phyloP scores from a whole-genome alignment of 768 basidiomycete genomes.

The Rossbeevera mucosa region DNA sequence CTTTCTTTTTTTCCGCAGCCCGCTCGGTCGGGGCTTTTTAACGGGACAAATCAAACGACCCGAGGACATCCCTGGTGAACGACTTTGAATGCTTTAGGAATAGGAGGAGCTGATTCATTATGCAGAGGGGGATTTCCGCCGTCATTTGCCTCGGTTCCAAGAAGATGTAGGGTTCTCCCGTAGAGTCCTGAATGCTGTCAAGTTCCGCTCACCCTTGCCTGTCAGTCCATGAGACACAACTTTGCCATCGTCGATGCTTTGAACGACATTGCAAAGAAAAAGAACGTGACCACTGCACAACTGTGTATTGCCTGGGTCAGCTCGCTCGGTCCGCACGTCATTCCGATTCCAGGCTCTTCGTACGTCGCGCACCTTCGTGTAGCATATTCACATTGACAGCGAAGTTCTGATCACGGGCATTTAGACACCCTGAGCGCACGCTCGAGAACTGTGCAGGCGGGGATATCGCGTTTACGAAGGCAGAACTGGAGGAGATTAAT shows the following conservation, averaged over 20 bases:
- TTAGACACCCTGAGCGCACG: slow-evolving; percentile 33
- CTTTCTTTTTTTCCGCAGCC: not conserved
- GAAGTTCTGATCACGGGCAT: too few species aligned
- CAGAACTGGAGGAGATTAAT: slow-evolving; percentile 39
- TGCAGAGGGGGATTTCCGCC: slow-evolving; percentile 1
- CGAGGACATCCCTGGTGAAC: not conserved
- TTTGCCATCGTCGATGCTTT: not conserved
- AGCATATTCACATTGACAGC: too few species aligned
- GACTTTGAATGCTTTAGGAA: not conserved
- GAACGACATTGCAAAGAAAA: not conserved
- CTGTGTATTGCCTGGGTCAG: slow-evolving; percentile 42
- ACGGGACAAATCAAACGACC: not conserved
- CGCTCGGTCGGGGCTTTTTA: slow-evolving; percentile 15
- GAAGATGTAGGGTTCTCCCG: slow-evolving; percentile 37
- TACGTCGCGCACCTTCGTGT: not conserved
- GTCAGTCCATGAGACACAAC: slow-evolving; percentile 16
- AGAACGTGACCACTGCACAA: slow-evolving; percentile 39
- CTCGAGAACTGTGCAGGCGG: slow-evolving; percentile 42
- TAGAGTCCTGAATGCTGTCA: slow-evolving; percentile 30
- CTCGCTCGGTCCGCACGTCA: slow-evolving; percentile 26
- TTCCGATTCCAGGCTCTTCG: not conserved
- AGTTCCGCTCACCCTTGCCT: not conserved
- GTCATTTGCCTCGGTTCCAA: slow-evolving; percentile 38
- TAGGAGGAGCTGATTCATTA: not conserved
- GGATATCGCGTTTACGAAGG: slow-evolving; percentile 36